These are phyloP conservation scores for Trichoderma sp. DNA, from an alignment of 2,329 filamentous ascomycete genomes.

Conservation along the genomic window DNA sequence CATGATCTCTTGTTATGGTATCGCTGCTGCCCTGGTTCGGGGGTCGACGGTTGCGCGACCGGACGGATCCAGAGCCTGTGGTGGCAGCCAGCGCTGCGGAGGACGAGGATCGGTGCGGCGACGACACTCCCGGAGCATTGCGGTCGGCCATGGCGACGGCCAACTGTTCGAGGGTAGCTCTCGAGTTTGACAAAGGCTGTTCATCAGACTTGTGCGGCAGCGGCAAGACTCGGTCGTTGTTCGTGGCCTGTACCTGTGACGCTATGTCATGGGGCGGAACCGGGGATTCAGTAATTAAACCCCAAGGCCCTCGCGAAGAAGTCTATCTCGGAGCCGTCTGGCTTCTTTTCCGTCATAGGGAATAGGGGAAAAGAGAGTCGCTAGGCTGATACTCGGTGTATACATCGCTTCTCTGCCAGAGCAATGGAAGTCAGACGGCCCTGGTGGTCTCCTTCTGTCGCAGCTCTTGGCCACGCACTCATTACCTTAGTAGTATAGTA, in stretches of 20 bases:
- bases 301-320: constrained; percentile 9
- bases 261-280: constrained; percentile 8
- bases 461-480: constrained; percentile 15
- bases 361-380: constrained; percentile 17
- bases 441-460: constrained; percentile 11
- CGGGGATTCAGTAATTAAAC: constrained; percentile 10
- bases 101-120: constrained; percentile 45
- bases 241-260: background rate
- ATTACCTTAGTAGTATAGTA: no score
- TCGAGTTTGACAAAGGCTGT: constrained; percentile 28
- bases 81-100: constrained; percentile 42
- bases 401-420: constrained; percentile 4
- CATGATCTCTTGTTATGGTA: background rate
- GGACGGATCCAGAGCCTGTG: constrained; percentile 39
- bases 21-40: constrained; percentile 29
- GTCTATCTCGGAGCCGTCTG: constrained; percentile 8
- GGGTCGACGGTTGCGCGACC: constrained; percentile 51
- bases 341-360: constrained; percentile 16
- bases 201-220: constrained; percentile 32
- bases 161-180: constrained; percentile 32
- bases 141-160: constrained; percentile 38
- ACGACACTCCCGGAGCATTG: constrained; percentile 30
- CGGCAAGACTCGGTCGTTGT: background rate
- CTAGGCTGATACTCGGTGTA: constrained; percentile 1
- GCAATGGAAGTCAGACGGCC: constrained; percentile 1